These are phyloP conservation scores for Leccinum obscurum DNA, from an alignment of 768 basidiomycete species.

Conservation along the genomic window DNA sequence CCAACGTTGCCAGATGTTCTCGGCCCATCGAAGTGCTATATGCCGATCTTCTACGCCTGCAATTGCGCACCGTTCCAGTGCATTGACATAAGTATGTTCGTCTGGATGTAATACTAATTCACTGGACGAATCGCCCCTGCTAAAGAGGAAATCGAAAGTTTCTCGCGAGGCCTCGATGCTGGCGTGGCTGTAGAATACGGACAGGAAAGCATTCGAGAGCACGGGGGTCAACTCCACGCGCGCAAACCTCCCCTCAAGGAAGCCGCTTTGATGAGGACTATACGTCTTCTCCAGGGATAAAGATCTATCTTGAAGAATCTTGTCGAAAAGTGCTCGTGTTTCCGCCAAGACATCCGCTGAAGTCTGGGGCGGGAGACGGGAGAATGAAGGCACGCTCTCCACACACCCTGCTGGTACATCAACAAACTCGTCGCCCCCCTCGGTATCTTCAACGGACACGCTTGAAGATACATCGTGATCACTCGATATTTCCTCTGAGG, in stretches of 20 bases:
- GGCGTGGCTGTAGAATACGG: constrained; percentile 66
- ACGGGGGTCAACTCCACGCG: constrained; percentile 57
- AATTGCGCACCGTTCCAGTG: constrained; percentile 63
- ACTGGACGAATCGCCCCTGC: constrained; percentile 24
- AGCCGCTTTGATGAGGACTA: background rate
- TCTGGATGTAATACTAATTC: constrained; percentile 41
- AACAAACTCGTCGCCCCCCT: background rate
- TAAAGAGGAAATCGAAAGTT: constrained; percentile 53
- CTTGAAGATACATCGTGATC: background rate
- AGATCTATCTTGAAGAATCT: constrained; percentile 49
- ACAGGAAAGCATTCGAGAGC: constrained; percentile 79
- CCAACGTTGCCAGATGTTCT: constrained; percentile 72
- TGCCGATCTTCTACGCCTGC: constrained; percentile 45
- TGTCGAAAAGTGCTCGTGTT: constrained; percentile 60
- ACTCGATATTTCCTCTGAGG: background rate
- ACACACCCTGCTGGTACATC: constrained; percentile 7
- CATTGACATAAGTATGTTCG: constrained; percentile 59
- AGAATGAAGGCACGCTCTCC: constrained; percentile 23
- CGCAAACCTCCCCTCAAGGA: constrained; percentile 46
- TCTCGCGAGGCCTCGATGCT: constrained; percentile 48
- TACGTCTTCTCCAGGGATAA: background rate
- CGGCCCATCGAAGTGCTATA: constrained; percentile 51
- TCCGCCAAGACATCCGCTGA: constrained; percentile 72
- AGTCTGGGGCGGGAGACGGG: constrained; percentile 71
- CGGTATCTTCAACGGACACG: constrained; percentile 7